Evolutionary conservation across 2,329 filamentous ascomycete genomes (phyloP).

Genomic region (Diaporthe nobilis): DNA sequence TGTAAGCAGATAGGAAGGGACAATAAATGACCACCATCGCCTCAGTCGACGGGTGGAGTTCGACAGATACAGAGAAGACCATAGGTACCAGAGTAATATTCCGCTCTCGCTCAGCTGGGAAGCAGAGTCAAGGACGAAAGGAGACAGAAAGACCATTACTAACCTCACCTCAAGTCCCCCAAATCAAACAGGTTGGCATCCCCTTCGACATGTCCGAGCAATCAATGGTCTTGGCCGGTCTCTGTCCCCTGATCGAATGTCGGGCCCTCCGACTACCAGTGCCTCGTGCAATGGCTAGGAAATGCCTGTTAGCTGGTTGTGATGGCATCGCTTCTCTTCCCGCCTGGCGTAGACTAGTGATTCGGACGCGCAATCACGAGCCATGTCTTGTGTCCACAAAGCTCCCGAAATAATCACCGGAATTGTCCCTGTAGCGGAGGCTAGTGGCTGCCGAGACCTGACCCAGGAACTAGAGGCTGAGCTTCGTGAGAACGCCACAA

Average conservation of each 20-base stretch:
- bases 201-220: neutral
- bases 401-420: neutral
- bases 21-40: neutral
- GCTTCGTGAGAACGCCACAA: neutral
- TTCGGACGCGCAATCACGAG: neutral
- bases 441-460: neutral
- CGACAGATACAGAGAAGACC: neutral
- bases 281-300: no score
- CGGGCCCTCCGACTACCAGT: neutral
- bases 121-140: neutral
- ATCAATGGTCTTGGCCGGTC: neutral
- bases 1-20: neutral
- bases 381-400: neutral
- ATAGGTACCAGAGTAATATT: neutral
- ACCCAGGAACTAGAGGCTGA: neutral
- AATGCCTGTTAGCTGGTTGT: neutral
- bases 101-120: neutral
- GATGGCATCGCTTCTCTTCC: neutral
- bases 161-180: neutral
- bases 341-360: neutral
- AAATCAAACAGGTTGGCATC: neutral
- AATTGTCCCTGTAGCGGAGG: neutral
- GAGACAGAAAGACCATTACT: neutral
- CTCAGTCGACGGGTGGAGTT: neutral
- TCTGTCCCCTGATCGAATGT: neutral